Evolutionary conservation across 257 asterid genomes (phyloP), one percentile per base, ranked within the genome.

Genomic region (Nicotiana undulata): DNA sequence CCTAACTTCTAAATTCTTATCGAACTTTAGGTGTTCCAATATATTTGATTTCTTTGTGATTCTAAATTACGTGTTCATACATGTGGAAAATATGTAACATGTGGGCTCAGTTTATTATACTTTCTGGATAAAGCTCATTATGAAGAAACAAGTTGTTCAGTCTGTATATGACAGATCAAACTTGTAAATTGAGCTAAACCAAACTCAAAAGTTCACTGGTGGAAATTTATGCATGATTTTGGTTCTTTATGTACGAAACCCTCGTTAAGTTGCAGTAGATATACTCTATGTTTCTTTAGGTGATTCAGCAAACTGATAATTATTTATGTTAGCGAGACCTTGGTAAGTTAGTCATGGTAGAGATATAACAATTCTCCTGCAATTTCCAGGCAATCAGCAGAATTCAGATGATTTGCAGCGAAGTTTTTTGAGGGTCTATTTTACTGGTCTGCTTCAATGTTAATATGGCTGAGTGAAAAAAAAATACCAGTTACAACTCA

Each of bases 191-290:
- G 44, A 49, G 26, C 16, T 49, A 24, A 72, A 46, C 24, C 78
- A 46, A 72, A 74, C 22, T 49, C 3, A 24, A 74, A 74, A 26
- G 24, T 11, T 49, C 16, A 74, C 26, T 24, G 79, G 56, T 24
- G 61, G 60, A 49, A 70, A 44, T 44, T 56, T 74, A 74, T 74
- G 61, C 79, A 59, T 74, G 79, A 24, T 74, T 46, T 72, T 72
- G 60, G 60, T 72, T 72, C 24, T 24, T 24, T 15, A 44, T 72
- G 60, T 72, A 24, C 0, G 16, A 72, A 70, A 72, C 7, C 58
- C 10, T 18, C 26, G 24, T 72, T 46, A 46, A 72, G 78, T 46
- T 49, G 78, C 78, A 49, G 58, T 70, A 70, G 37, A 24, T 10
- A 72, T 72, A 24, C 61, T 46, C 78, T 7, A 24, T 15, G 40